Conservation (phyloP, 257 asterid species). For the Scutellaria baicalensis region DNA sequence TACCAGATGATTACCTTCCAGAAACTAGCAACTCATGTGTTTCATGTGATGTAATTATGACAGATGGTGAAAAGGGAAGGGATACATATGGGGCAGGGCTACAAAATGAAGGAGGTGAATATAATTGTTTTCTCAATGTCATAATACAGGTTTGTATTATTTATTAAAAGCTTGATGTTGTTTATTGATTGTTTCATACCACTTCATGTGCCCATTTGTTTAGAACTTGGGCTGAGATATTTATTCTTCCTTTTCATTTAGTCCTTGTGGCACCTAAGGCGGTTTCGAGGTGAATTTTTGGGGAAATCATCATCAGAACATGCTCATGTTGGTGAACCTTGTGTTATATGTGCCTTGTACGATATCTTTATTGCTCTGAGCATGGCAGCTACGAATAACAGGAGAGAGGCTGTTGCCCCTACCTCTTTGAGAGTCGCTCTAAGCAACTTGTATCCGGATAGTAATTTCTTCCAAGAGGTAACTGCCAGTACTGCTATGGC, state of each 20-base stretch:
- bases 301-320: constrained; percentile 61
- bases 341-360: constrained; percentile 79
- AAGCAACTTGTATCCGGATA: constrained; percentile 84
- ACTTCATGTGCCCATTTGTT: too few relatives aligned
- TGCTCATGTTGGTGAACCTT: constrained; percentile 89
- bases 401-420: constrained; percentile 78
- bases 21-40: constrained; percentile 28
- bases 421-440: constrained; percentile 84
- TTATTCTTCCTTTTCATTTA: constrained; percentile 20
- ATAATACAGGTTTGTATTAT: constrained; percentile 89
- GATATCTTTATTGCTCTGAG: constrained; percentile 74
- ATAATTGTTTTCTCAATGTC: constrained; percentile 96
- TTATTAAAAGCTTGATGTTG: too few relatives aligned
- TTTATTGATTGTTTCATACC: too few relatives aligned
- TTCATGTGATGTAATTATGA: constrained; percentile 22
- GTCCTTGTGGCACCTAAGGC: constrained; percentile 91
- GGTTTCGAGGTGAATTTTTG: constrained; percentile 82
- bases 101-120: constrained; percentile 91
- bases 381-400: constrained; percentile 40
- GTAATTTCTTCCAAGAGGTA: constrained; percentile 96
- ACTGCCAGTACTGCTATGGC: neutral
- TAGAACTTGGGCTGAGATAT: constrained; percentile 13
- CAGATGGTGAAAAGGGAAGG: constrained; percentile 33
- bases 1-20: constrained; percentile 30
- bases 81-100: constrained; percentile 81